phyloP scores from a whole-genome alignment of 768 basidiomycete genomes.

The Thelephora aurantiotincta region DNA sequence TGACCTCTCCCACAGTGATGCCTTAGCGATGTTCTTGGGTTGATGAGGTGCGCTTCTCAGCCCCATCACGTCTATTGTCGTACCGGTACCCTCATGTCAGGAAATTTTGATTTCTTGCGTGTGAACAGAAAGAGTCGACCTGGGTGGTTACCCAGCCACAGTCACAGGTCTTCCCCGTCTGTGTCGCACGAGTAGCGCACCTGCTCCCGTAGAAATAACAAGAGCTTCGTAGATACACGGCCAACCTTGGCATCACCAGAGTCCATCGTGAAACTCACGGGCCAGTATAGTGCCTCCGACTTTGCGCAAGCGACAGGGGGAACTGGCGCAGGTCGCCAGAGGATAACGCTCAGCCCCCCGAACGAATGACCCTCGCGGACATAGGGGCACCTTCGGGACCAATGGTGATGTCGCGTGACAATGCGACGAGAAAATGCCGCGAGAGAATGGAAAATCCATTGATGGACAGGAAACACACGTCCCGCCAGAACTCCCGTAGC shows the following conservation, averaged over 20 bases:
- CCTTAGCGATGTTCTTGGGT: too few relatives aligned
- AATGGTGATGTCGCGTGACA: slow-evolving; percentile 11
- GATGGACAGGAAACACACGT: slow-evolving; percentile 17
- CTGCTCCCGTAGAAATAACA: too few relatives aligned
- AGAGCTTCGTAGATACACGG: too few relatives aligned
- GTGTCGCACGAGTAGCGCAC: too few relatives aligned
- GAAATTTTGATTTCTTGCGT: too few relatives aligned
- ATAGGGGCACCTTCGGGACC: not conserved
- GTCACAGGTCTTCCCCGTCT: too few relatives aligned
- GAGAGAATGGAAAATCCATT: slow-evolving; percentile 29
- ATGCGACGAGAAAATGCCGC: slow-evolving; percentile 9
- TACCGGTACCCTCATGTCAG: too few relatives aligned
- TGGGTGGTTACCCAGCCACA: too few relatives aligned
- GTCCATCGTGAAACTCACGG: not conserved
- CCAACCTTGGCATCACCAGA: not conserved
- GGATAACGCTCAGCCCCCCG: slow-evolving; percentile 24
- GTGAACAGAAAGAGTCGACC: too few relatives aligned
- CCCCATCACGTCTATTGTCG: too few relatives aligned
- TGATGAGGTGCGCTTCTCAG: too few relatives aligned
- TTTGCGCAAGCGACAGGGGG: slow-evolving; percentile 20
- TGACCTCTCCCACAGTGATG: too few relatives aligned
- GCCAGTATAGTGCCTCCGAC: slow-evolving; percentile 13
- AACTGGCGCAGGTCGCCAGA: slow-evolving; percentile 33
- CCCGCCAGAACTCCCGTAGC: slow-evolving; percentile 10
- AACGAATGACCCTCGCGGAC: slow-evolving; percentile 13